Percentiles rank a stretch among this genome's conserved stretches.
phyloP scores from a whole-genome alignment of 2,329 filamentous ascomycete genomes.

The Cryphonectria parasitica region DNA sequence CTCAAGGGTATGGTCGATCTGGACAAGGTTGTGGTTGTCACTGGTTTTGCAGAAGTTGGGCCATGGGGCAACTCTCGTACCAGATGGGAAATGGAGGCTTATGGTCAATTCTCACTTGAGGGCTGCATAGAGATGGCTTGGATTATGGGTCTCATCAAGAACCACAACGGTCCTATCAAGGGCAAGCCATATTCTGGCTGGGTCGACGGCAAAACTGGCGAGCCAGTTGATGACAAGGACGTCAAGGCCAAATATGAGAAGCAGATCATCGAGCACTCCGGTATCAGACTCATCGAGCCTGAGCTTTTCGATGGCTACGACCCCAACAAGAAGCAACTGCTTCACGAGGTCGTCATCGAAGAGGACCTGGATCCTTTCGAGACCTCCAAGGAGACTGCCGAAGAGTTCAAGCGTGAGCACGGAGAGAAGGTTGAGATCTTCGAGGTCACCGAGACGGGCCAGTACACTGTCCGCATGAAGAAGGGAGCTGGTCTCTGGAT shows the following conservation, averaged over 20 bases:
- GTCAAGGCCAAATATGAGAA: conserved; percentile 98
- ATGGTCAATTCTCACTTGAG: conserved; percentile 95
- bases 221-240: conserved; percentile 97
- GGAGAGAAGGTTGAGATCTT: conserved; percentile 98
- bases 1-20: conserved; percentile 99
- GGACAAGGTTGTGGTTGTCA: conserved; percentile 96
- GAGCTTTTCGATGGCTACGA: conserved; percentile 97
- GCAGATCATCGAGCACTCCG: conserved; percentile 91
- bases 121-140: conserved; percentile 99
- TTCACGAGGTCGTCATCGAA: conserved; percentile 96
- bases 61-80: conserved; percentile 99
- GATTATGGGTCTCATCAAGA: conserved; percentile 99
- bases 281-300: conserved; percentile 96
- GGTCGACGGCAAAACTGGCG: conserved; percentile 92
- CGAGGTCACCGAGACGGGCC: conserved; percentile 88
- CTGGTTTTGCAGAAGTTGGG: conserved; percentile 92
- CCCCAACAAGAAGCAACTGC: conserved; percentile 96
- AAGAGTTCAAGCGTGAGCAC: conserved; percentile 96
- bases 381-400: conserved; percentile 93
- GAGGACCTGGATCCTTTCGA: conserved; percentile 98
- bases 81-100: conserved; percentile 98
- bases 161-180: conserved; percentile 95
- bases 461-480: conserved; percentile 92
- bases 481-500: conserved; percentile 95
- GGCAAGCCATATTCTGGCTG: conserved; percentile 95